Base-by-base conservation (phyloP, 1,139 yeast species). In the Debaryomyces singareniensis region DNA sequence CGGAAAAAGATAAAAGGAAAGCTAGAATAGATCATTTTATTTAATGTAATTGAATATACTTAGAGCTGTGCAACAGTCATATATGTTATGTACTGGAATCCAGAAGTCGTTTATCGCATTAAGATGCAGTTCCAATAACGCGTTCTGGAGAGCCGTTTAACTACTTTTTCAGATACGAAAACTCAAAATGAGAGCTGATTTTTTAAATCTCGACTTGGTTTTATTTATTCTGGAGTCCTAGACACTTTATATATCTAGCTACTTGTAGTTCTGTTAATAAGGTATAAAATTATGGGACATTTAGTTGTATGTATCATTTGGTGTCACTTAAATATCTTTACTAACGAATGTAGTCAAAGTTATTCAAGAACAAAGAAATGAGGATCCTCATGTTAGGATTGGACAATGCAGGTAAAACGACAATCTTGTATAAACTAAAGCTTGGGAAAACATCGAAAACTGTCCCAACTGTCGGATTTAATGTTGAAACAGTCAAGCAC, bases 391-490 rank as follows among this genome's bases (percentile, higher is more conserved):
- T 87, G 95, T 71, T 87, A 40, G 96, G 96, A 11, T 69, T 87
- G 40, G 96, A 86, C 53, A 85, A 86, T 43, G 95, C 95, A 4
- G 96, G 96, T 30, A 86, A 86, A 55, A 86, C 96, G 10, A 84
- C 82, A 21, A 78, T 81, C 36, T 65, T 81, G 34, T 80, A 79
- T 59, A 78, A 80, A 52, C 61, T 82, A 44, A 81, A 83, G 53
- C 62, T 81, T 35, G 86, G 86, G 32, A 80, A 79, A 51, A 72
- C 84, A 28, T 76, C 81, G 39, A 76, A 83, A 29, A 84, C 95
- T 1, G 94, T 85, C 5, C 96, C 96, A 15, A 89, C 96, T 0
- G 96, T 87, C 16, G 96, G 96, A 2, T 89, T 85, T 61, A 87
- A 87, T 56, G 95, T 87, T 34, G 96, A 89, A 57, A 85, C 95